These are phyloP conservation scores for Beta macrorhiza DNA, from an alignment of 179 eudicot species.

Conservation along the genomic window DNA sequence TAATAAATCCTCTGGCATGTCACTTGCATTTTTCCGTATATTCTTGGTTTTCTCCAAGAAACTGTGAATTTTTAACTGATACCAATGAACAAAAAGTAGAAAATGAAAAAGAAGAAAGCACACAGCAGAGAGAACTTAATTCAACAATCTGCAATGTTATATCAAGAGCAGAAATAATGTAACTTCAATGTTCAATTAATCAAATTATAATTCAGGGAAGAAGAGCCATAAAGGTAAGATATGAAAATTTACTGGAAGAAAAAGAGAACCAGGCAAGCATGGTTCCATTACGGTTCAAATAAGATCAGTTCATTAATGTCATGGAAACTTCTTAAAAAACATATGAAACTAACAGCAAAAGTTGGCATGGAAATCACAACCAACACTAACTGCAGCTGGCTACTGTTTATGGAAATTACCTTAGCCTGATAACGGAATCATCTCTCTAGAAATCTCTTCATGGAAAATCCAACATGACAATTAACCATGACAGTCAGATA, in stretches of 20 bases:
- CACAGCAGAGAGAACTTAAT: constrained; percentile 4
- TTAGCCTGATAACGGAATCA: too few relatives aligned
- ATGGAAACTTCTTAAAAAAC: too few relatives aligned
- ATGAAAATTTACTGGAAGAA: neutral
- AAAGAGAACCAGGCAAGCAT: neutral
- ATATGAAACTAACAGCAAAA: too few relatives aligned
- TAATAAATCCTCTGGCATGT: constrained; percentile 30
- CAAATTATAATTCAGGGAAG: neutral
- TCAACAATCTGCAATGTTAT: neutral
- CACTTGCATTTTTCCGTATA: constrained; percentile 34
- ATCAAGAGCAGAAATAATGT: constrained; percentile 3
- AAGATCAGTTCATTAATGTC: too few relatives aligned
- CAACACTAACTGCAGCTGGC: too few relatives aligned
- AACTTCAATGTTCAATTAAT: neutral
- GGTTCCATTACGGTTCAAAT: too few relatives aligned
- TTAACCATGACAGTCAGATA: too few relatives aligned
- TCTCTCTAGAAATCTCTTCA: too few relatives aligned
- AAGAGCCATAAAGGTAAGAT: neutral
- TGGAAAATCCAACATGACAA: too few relatives aligned
- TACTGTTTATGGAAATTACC: too few relatives aligned
- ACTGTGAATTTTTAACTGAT: constrained; percentile 69
- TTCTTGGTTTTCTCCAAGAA: constrained; percentile 53
- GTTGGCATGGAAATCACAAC: too few relatives aligned
- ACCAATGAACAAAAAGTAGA: constrained; percentile 9
- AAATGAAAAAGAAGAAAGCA: constrained; percentile 8